A percentile compares a stretch with the other conserved stretches of the same genome.
Evolutionary conservation across 148 eudicot genomes (phyloP).

Genomic region (Camellia granthamiana): DNA sequence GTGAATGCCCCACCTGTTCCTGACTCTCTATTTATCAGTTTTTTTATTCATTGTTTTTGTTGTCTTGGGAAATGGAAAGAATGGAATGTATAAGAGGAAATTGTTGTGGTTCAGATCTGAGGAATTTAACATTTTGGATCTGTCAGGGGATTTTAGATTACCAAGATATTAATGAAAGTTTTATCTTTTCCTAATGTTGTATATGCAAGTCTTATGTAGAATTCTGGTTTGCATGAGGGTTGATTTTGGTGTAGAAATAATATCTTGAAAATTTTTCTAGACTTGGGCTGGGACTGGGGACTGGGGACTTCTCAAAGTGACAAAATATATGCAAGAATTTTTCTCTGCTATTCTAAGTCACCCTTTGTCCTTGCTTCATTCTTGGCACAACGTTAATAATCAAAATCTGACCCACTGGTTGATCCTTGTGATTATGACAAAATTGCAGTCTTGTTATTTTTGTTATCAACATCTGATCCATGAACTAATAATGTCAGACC

Average conservation of each 20-base stretch:
- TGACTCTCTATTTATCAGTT: neutral
- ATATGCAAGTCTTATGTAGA: neutral
- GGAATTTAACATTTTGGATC: neutral
- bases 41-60: neutral
- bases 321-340: neutral
- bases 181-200: neutral
- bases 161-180: neutral
- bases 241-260: neutral
- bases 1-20: neutral
- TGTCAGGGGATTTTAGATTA: neutral
- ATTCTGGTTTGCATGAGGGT: neutral
- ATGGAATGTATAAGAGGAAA: neutral
- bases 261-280: neutral
- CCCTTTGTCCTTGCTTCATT: neutral
- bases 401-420: neutral
- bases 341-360: neutral
- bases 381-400: neutral
- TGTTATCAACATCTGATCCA: slow-evolving; percentile 14
- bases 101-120: neutral
- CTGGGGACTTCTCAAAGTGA: neutral
- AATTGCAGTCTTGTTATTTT: neutral
- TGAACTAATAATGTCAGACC: slow-evolving; percentile 20
- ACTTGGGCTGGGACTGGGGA: neutral
- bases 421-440: neutral
- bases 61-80: neutral